Evolutionary conservation across 2,329 filamentous ascomycete species (phyloP), one percentile per base, ranked within the genome.

Genomic region (Incumbomyces delicatus): DNA sequence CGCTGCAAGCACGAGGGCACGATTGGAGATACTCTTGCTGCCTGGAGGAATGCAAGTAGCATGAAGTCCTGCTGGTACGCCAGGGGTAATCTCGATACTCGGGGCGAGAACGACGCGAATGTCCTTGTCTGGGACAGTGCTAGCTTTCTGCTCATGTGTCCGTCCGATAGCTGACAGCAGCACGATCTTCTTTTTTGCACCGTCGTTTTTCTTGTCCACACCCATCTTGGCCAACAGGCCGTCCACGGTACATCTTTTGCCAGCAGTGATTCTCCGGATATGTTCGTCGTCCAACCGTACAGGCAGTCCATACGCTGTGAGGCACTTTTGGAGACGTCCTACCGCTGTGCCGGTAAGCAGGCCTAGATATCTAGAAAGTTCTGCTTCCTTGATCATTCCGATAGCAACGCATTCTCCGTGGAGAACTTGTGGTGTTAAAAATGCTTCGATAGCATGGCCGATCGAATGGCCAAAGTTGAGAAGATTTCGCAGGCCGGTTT

Each of bases 381-480:
- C 92, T 10, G 90, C 92, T 66, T 98, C 92, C 64, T 94, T 95
- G 50, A 96, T 86, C 92, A 98, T 98, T 20, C 92, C 92, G 57
- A 98, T 94, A 17, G 92, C 87, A 10, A 98, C 90, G 53, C 86
- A 88, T 63, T 98, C 92, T 50, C 92, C 92, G 60, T 98, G 92
- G 6, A 98, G 78, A 32, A 98, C 81, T 65, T 98, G 90, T 0
- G 92, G 92, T 0, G 94, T 94, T 35, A 96, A 74, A 38, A 98
- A 88, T 22, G 92, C 92, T 68, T 98, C 92, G 58, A 90, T 88
- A 14, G 92, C 92, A 66, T 98, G 92, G 12, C 92, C 92, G 55
- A 98, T 96, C 1, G 92, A 96, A 64, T 98, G 92, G 29, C 92
- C 92, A 67, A 95, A 96, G 66, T 98, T 98, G 51, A 98, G 75